A percentile compares a stretch with the other conserved stretches of the same genome.
phyloP scores from a whole-genome alignment of 805 yeast species.

The Candida maris region DNA sequence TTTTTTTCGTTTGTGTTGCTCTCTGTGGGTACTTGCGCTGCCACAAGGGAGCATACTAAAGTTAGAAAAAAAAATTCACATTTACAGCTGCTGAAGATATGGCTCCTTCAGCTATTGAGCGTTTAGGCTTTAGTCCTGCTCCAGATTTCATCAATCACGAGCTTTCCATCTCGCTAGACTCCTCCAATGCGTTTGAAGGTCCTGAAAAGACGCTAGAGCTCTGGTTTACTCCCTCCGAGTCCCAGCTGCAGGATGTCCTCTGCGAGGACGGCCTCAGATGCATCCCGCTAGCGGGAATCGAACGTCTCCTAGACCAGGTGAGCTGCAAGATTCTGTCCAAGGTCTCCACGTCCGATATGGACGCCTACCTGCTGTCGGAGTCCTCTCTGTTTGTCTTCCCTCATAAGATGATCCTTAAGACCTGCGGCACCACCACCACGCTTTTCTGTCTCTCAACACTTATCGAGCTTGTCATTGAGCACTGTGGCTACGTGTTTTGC shows the following conservation, averaged over 20 bases:
- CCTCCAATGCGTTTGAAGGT: conserved; percentile 92
- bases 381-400: conserved; percentile 86
- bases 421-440: conserved; percentile 96
- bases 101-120: conserved; percentile 2
- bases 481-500: conserved; percentile 37
- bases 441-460: conserved; percentile 69
- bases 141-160: conserved; percentile 64
- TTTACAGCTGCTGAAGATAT: neutral
- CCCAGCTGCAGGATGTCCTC: conserved; percentile 22
- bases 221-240: conserved; percentile 63
- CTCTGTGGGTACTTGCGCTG: neutral
- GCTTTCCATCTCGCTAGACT: conserved; percentile 73
- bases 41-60: conserved; percentile 6
- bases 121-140: conserved; percentile 5
- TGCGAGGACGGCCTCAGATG: conserved; percentile 47
- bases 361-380: conserved; percentile 85
- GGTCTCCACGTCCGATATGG: conserved; percentile 60
- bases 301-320: conserved; percentile 69
- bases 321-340: conserved; percentile 85
- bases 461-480: conserved; percentile 45
- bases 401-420: conserved; percentile 80
- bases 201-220: conserved; percentile 91
- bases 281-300: conserved; percentile 68
- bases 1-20: conserved; percentile 25
- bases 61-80: conserved; percentile 20